Evolutionary conservation across 2,329 filamentous ascomycete genomes (phyloP), one percentile per base, ranked within the genome.

Genomic region (Alternaria gaisen): DNA sequence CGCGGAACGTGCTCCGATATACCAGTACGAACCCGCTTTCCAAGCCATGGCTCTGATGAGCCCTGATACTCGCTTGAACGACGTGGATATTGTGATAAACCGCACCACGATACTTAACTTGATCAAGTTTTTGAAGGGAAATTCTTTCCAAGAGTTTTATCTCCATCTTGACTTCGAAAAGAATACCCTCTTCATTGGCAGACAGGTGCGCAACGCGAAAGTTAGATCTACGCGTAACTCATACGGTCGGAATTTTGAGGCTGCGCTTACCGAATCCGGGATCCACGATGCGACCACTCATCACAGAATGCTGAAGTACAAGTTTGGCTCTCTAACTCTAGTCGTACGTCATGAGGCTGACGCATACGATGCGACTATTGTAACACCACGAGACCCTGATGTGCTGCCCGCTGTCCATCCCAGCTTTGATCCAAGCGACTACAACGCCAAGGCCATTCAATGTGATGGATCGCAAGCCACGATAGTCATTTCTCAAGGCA

Each of bases 31-130:
- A 40, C 56, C 60, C 12, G n/a, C 55, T 10, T 56, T 65, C 41
- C 60, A 65, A 28, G 60, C 63, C 11, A 18, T 65, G 20, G 46
- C 53, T 4, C 26, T 58, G 3, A 63, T 65, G 59, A 63, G 38
- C 20, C 59, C 58, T 6, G 20, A 50, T 12, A 26, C 38, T 11
- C 22, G 47, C 5, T 48, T 54, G 9, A 43, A 54, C 36, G 48
- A 61, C 20, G 50, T 61, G 1, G 54, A 58, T 12, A 18, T 61
- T 16, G 54, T 61, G 41, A 48, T 43, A 1, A 50, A 57, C 14
- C 51, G 54, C 14, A 53, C 24, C 4, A 50, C 28, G 9, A 32
- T 58, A 18, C 38, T 43, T 1, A 41, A n/a, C 16, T n/a, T 61
- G 4, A 20, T 42, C 12, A 34, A 43, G 12, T 58, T 44, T n/a